These are phyloP conservation scores for Cryphonectria naterciae DNA, from an alignment of 2,329 filamentous ascomycete species.

Conservation along the genomic window DNA sequence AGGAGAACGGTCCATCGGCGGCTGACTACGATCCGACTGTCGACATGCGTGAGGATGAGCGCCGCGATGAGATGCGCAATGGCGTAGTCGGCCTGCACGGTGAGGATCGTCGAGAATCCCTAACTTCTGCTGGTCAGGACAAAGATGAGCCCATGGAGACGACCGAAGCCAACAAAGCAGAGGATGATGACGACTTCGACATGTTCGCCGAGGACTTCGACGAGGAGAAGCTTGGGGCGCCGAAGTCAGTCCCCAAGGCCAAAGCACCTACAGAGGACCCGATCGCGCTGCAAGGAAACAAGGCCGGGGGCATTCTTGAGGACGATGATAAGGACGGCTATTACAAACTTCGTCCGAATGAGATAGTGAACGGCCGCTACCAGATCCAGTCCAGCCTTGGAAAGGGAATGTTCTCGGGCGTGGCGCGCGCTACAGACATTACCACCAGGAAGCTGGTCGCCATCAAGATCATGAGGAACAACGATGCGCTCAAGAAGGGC, in stretches of 20 bases:
- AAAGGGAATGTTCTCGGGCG: conserved; percentile 94
- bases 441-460: conserved; percentile 79
- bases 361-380: conserved; percentile 87
- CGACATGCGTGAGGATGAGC: conserved; percentile 85
- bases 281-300: conserved; percentile 52
- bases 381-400: conserved; percentile 86
- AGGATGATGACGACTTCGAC: conserved; percentile 74
- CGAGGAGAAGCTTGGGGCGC: conserved; percentile 66
- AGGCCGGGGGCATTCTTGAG: conserved; percentile 78
- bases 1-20: conserved; percentile 80
- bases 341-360: conserved; percentile 91
- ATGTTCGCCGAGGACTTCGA: conserved; percentile 89
- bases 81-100: conserved; percentile 58
- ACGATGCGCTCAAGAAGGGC: conserved; percentile 88
- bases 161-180: conserved; percentile 49
- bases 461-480: conserved; percentile 97
- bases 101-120: conserved; percentile 39
- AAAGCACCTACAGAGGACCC: conserved; percentile 48
- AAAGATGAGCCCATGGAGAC: conserved; percentile 38
- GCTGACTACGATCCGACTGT: conserved; percentile 89
- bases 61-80: conserved; percentile 68
- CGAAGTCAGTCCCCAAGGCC: conserved; percentile 44
- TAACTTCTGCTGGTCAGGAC: conserved; percentile 31
- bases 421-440: conserved; percentile 84
- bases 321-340: conserved; percentile 95